Evolutionary conservation across 768 basidiomycete species (phyloP).

Genomic region (Leccinum aurantiacum): DNA sequence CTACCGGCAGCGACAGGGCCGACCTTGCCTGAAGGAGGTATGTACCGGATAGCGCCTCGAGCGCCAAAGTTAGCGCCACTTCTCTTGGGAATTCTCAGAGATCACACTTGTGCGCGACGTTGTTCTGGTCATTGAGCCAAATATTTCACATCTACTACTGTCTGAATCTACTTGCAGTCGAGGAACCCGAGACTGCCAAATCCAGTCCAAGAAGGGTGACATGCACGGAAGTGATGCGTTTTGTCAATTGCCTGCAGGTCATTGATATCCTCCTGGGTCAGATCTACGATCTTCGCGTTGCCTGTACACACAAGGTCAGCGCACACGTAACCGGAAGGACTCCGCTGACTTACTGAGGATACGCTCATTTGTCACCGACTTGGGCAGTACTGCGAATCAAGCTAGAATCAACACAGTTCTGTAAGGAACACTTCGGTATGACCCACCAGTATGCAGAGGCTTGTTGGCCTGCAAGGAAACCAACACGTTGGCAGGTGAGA

Average conservation of each 20-base stretch:
- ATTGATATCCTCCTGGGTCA: constrained; percentile 58
- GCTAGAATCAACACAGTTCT: constrained; percentile 14
- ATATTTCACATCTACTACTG: constrained; percentile 3
- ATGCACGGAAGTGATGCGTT: constrained; percentile 61
- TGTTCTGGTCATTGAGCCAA: background rate
- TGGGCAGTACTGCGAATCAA: constrained; percentile 54
- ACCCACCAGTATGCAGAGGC: constrained; percentile 49
- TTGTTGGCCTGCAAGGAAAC: constrained; percentile 74
- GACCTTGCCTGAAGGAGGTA: constrained; percentile 16
- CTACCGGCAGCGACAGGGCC: background rate
- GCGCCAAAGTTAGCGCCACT: background rate
- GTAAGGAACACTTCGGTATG: background rate
- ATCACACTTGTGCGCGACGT: background rate
- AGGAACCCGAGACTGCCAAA: constrained; percentile 63
- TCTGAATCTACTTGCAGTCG: constrained; percentile 42
- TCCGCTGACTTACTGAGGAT: constrained; percentile 45
- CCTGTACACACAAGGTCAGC: constrained; percentile 32
- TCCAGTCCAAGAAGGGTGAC: constrained; percentile 63
- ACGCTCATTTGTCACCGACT: constrained; percentile 71
- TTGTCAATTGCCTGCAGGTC: constrained; percentile 61
- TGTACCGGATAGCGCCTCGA: background rate
- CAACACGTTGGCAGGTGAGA: constrained; percentile 63
- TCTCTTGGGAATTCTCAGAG: background rate
- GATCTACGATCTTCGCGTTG: constrained; percentile 61
- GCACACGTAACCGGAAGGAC: background rate